Base-by-base conservation (phyloP, 345 rosid genomes). In the Acer campestre region DNA sequence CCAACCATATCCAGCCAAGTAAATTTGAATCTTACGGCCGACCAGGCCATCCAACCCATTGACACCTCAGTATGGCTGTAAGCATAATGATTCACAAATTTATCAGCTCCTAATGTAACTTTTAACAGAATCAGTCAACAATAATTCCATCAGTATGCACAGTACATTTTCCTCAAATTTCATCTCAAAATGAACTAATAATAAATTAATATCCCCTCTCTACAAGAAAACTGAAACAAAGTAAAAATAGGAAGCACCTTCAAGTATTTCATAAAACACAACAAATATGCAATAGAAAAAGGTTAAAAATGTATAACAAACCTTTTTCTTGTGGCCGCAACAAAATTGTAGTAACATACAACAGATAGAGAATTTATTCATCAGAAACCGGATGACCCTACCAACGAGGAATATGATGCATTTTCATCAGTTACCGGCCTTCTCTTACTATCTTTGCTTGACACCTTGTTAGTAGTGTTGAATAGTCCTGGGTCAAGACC, bases 321-420 rank as follows among this genome's bases (percentile, higher is more conserved):
- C 63, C 27, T 59, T 59, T 59, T 18, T n/a, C 63, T 59, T 59
- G 13, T 59, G 27, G 63, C 63, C 11, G 74, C 18, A 74, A 35
- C 38, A 62, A 46, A 6, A 42, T 42, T 42, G 46, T 35, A 49
- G 22, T 6, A 49, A 44, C 0, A 11, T 56, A 70, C 31, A 65
- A 59, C 64, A 5, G 59, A 23, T 5, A 0, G 22, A 64, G 1
- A 27, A 49, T 9, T 44, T 42, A 38, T 18, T 67, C 55, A 6
- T 88, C 85, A 92, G 70, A 96, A 94, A 44, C 99, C 99, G 71
- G 89, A 20, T 29, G 99, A 94, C 49, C 86, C 97, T 17, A 94
- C 99, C 46, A 94, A 84, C 0, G 99, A 85, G 68, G 98, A 87
- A 74, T 96, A 96, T 10, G 95, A 88, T 11, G 94, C 98, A 84